phyloP scores from a whole-genome alignment of 139 green algal species.

The Nannochloris sp. region DNA sequence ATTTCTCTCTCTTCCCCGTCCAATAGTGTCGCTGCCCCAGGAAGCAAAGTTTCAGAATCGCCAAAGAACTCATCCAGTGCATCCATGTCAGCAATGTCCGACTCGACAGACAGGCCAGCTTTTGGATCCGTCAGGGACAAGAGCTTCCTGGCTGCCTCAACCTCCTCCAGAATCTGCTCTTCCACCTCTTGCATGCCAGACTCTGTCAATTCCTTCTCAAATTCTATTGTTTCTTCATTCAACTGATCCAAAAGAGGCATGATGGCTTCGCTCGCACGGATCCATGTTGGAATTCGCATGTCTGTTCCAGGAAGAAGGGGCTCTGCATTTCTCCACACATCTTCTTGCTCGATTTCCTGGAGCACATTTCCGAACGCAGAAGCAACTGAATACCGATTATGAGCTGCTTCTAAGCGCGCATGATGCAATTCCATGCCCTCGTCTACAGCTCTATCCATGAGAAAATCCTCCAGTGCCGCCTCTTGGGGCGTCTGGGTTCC shows the following conservation, averaged over 20 bases:
- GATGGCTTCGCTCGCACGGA: slow-evolving; percentile 11
- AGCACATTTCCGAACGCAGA: slow-evolving; percentile 9
- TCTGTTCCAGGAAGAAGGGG: slow-evolving; percentile 6
- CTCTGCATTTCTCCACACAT: slow-evolving; percentile 2
- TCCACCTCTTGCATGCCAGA: neutral
- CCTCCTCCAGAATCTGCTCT: slow-evolving; percentile 8
- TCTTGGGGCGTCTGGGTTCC: slow-evolving; percentile 1
- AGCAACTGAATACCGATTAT: slow-evolving; percentile 16
- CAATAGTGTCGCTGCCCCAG: neutral
- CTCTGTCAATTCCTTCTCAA: slow-evolving; percentile 4
- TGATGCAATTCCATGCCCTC: slow-evolving; percentile 11
- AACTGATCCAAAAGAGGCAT: slow-evolving; percentile 12
- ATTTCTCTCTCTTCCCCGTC: neutral
- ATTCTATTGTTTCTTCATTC: slow-evolving; percentile 5
- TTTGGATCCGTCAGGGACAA: slow-evolving; percentile 6
- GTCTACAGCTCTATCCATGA: slow-evolving; percentile 11
- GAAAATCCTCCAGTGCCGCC: slow-evolving; percentile 9
- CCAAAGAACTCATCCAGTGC: slow-evolving; percentile 8
- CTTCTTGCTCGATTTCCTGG: slow-evolving; percentile 25
- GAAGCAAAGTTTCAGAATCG: neutral
- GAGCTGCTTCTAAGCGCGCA: slow-evolving; percentile 1
- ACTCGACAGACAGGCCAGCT: neutral
- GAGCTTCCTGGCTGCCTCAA: slow-evolving; percentile 5
- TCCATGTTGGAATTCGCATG: slow-evolving; percentile 17
- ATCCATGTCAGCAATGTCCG: neutral